Conservation (phyloP, 2,329 filamentous ascomycete genomes). For the Alternaria arbusti region DNA sequence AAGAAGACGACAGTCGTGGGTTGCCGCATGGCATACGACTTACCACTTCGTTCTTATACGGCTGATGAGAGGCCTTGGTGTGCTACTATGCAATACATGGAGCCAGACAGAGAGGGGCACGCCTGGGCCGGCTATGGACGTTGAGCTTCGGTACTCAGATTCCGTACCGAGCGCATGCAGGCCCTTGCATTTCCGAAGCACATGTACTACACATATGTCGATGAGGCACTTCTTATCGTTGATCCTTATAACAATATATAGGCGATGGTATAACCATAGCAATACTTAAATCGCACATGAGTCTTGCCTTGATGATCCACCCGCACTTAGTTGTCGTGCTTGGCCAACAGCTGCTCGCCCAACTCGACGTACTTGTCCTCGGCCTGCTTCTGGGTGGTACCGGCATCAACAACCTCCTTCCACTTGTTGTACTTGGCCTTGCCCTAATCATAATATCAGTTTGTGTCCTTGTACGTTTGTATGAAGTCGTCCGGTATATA, state of each 20-base stretch:
- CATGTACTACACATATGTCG: background rate
- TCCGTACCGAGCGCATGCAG: background rate
- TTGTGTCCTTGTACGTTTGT: background rate
- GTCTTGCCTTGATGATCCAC: background rate
- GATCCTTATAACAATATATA: background rate
- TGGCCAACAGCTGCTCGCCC: constrained; percentile 73
- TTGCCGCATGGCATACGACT: constrained; percentile 80
- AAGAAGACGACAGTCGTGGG: constrained; percentile 60
- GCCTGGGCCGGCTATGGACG: constrained; percentile 44
- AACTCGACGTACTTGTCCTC: constrained; percentile 78
- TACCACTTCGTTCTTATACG: constrained; percentile 73
- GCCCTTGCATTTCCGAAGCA: background rate
- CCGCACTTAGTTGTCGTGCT: constrained; percentile 64
- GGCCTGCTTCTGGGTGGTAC: constrained; percentile 67
- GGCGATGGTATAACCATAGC: constrained; percentile 34
- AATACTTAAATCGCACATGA: constrained; percentile 10
- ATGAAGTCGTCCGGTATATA: background rate
- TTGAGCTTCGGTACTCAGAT: background rate
- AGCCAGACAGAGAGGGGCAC: constrained; percentile 66
- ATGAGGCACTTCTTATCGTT: background rate
- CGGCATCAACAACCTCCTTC: constrained; percentile 72
- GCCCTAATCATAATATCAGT: constrained; percentile 57
- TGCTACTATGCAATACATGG: constrained; percentile 63
- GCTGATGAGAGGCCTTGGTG: constrained; percentile 77
- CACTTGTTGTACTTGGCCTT: constrained; percentile 84